A percentile compares a stretch with the other conserved stretches of the same genome.
phyloP scores from a whole-genome alignment of 208 protist species.

The Leishmania arabica region DNA sequence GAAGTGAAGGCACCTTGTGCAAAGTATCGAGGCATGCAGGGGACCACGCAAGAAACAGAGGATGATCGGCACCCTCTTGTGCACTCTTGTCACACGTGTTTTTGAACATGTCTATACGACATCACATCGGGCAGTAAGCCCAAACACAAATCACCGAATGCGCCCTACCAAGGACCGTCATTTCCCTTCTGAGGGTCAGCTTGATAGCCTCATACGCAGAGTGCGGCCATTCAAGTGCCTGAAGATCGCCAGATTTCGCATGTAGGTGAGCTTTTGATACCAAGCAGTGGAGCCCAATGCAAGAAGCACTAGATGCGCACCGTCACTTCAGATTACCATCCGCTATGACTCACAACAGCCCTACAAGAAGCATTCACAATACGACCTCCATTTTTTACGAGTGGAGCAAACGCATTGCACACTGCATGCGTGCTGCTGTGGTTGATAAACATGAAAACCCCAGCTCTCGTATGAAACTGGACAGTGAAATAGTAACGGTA shows the following conservation, averaged over 20 bases:
- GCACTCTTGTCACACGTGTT: constrained; percentile 25
- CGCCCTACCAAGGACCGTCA: constrained; percentile 15
- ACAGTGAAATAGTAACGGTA: constrained; percentile 20
- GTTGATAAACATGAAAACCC: constrained; percentile 31
- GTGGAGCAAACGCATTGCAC: constrained; percentile 31
- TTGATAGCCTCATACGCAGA: constrained; percentile 48
- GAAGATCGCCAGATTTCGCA: constrained; percentile 21
- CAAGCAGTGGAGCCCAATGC: constrained; percentile 23
- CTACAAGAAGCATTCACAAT: constrained; percentile 42
- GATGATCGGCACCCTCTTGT: constrained; percentile 36
- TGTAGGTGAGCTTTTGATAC: constrained; percentile 33
- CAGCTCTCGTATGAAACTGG: constrained; percentile 39
- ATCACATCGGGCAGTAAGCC: constrained; percentile 45
- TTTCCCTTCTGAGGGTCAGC: constrained; percentile 38
- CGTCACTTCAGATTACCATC: constrained; percentile 14
- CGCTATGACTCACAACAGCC: constrained; percentile 27
- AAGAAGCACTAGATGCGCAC: constrained; percentile 22
- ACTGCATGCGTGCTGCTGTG: constrained; percentile 32
- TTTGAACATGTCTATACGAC: constrained; percentile 31
- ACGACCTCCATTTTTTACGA: constrained; percentile 31
- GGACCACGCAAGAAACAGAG: constrained; percentile 33
- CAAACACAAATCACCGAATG: constrained; percentile 33
- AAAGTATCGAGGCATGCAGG: constrained; percentile 16
- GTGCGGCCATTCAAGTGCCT: constrained; percentile 33
- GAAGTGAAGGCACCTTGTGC: constrained; percentile 26